Evolutionary conservation across 1,284 basidiomycete species (phyloP).

Genomic region (Phylloboletellus chloephorus): DNA sequence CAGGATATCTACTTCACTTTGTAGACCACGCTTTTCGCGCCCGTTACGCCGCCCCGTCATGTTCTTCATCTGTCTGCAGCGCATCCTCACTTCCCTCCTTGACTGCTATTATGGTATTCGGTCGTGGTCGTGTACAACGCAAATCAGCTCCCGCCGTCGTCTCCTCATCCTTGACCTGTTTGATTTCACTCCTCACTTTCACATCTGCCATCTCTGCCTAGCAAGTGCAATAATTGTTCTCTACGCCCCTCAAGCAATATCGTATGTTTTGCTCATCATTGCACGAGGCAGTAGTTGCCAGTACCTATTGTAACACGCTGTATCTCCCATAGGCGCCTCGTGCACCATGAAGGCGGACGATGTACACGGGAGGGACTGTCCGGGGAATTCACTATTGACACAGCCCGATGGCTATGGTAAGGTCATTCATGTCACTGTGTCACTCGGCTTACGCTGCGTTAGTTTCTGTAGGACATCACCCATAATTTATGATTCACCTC

Average conservation of each 20-base stretch:
- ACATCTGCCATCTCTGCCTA: conserved; percentile 20
- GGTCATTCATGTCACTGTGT: not conserved
- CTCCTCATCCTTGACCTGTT: conserved; percentile 26
- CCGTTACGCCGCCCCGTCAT: conserved; percentile 21
- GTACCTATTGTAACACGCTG: conserved; percentile 21
- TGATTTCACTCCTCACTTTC: conserved; percentile 23
- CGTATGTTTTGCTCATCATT: conserved; percentile 28
- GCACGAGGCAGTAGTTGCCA: conserved; percentile 15
- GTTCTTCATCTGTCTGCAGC: conserved; percentile 24
- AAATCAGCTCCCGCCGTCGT: conserved; percentile 28
- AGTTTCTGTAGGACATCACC: conserved; percentile 4
- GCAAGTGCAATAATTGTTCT: conserved; percentile 31
- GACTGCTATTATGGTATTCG: conserved; percentile 37
- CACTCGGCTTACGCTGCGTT: conserved; percentile 3
- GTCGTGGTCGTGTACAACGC: conserved; percentile 37
- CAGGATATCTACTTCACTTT: conserved; percentile 34
- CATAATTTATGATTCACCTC: not conserved
- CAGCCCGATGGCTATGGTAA: conserved; percentile 17
- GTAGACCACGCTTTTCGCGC: conserved; percentile 31
- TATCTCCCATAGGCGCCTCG: conserved; percentile 13
- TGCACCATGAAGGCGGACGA: conserved; percentile 8
- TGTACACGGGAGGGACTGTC: not conserved
- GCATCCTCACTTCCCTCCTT: conserved; percentile 22
- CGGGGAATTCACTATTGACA: not conserved
- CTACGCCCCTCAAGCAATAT: conserved; percentile 29